Conservation (phyloP, 1,284 basidiomycete species). For the Anthracocystis walkeri region DNA sequence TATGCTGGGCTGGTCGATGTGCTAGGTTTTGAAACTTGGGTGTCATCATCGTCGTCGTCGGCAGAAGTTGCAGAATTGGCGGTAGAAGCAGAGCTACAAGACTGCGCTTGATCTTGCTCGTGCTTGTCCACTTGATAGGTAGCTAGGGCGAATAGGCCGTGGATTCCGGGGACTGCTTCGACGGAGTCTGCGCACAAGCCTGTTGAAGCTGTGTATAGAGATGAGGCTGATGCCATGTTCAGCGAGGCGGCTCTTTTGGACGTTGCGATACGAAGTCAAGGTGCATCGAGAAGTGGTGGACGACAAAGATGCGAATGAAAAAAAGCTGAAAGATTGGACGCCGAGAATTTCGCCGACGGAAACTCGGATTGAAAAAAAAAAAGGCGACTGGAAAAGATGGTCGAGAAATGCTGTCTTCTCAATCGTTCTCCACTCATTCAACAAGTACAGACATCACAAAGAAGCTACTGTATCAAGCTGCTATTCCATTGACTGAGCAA, state of each 20-base stretch:
- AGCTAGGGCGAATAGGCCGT: conserved; percentile 62
- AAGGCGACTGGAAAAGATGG: background rate
- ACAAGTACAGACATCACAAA: background rate
- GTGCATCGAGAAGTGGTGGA: background rate
- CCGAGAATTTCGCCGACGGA: conserved; percentile 22
- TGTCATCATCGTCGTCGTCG: conserved; percentile 1
- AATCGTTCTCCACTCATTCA: background rate
- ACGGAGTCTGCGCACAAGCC: conserved; percentile 64
- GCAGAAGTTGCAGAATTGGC: background rate
- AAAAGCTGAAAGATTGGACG: conserved; percentile 9
- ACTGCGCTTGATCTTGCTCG: conserved; percentile 31
- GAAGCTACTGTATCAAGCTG: background rate
- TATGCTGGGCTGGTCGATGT: conserved; percentile 45
- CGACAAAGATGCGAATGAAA: conserved; percentile 1
- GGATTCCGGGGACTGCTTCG: conserved; percentile 56
- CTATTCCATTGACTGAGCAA: background rate
- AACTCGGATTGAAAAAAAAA: background rate
- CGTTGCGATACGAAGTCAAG: no score
- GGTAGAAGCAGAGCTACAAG: conserved; percentile 17
- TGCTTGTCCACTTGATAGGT: conserved; percentile 68
- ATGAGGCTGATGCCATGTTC: conserved; percentile 18
- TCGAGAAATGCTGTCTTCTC: conserved; percentile 1
- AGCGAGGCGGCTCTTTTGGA: no score
- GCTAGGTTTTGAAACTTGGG: conserved; percentile 8
- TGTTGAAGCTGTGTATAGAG: conserved; percentile 57